Evolutionary conservation across 345 rosid species (phyloP).

Genomic region (Schrenkiella parvula): DNA sequence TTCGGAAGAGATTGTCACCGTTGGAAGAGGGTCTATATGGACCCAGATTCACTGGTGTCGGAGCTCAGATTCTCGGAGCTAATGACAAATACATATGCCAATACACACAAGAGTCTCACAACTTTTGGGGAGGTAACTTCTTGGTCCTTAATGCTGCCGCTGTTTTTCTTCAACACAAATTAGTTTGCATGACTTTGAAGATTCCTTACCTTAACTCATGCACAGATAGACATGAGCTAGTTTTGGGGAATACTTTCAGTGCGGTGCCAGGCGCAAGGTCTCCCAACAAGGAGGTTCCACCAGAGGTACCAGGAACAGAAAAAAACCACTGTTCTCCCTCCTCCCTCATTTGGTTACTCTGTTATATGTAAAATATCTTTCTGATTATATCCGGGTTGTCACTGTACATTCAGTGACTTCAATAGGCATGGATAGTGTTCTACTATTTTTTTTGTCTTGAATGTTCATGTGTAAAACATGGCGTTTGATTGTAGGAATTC

Average conservation of each 20-base stretch:
- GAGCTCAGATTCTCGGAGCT: constrained; percentile 95
- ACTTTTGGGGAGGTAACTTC: constrained; percentile 92
- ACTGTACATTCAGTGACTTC: background rate
- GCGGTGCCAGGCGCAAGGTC: constrained; percentile 52
- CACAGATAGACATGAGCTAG: constrained; percentile 80
- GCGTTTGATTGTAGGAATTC: constrained; percentile 55
- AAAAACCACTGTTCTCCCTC: background rate
- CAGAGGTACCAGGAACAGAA: too few relatives aligned
- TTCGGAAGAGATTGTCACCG: constrained; percentile 44
- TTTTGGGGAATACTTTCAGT: constrained; percentile 72
- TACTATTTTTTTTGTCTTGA: background rate
- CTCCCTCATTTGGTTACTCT: background rate
- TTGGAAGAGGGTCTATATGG: constrained; percentile 61
- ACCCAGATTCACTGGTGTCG: constrained; percentile 74
- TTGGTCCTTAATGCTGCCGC: background rate
- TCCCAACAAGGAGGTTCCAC: constrained; percentile 73
- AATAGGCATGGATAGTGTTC: background rate
- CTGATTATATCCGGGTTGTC: background rate
- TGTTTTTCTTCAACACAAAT: background rate
- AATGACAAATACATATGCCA: constrained; percentile 80
- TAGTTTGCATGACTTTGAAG: background rate
- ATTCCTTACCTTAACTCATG: constrained; percentile 13
- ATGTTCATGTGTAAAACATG: constrained; percentile 5
- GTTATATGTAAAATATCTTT: background rate
- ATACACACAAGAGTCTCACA: constrained; percentile 54